Evolutionary conservation across 768 basidiomycete species (phyloP), one percentile per base, ranked within the genome.

Genomic region (Trametes elegans): DNA sequence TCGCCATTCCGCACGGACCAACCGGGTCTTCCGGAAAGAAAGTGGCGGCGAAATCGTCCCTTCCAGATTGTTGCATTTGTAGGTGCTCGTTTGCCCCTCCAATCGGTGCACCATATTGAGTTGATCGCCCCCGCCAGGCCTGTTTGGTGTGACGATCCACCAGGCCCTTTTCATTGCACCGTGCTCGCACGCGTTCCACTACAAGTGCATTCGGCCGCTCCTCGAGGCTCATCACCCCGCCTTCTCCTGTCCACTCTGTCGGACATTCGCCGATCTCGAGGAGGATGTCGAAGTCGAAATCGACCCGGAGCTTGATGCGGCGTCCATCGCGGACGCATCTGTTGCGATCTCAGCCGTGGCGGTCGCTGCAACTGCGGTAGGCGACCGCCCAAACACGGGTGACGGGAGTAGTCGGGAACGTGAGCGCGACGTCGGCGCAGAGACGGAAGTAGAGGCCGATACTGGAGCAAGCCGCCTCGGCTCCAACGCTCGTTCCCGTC

Each of bases 81-180:
- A 58, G 50, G 88, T 76, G 28, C 16, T n/a, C 39, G 45, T 31
- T 24, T 47, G 31, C 27, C 34, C 34, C 21, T 26, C 16, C n/a
- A 13, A n/a, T 14, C 11, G 31, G 32, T 43, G 8, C 29, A 24
- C 18, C 23, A 44, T 43, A 31, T n/a, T 36, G n/a, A 13, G 29
- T 32, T 43, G 29, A 5, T 28, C 21, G 42, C 14, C 11, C 9
- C 16, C 26, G 3, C 26, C 49, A 82, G 81, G 83, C 68, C 72
- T 88, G 24, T 99, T 96, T 75, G 74, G 84, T 21, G 93, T 98
- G 0, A 88, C 92, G 1, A 94, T 98, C 68, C 90, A 87, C 58
- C 96, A 99, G 71, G 90, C 93, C 0, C 83, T 98, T 43, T 98
- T 99, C 76, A 95, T 99, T 67, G 93, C 96, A 26, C 96, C 96